A percentile compares a stretch with the other conserved stretches of the same genome.
phyloP scores from a whole-genome alignment of 495 filamentous ascomycete genomes.

The Thermothielavioides terrestris region DNA sequence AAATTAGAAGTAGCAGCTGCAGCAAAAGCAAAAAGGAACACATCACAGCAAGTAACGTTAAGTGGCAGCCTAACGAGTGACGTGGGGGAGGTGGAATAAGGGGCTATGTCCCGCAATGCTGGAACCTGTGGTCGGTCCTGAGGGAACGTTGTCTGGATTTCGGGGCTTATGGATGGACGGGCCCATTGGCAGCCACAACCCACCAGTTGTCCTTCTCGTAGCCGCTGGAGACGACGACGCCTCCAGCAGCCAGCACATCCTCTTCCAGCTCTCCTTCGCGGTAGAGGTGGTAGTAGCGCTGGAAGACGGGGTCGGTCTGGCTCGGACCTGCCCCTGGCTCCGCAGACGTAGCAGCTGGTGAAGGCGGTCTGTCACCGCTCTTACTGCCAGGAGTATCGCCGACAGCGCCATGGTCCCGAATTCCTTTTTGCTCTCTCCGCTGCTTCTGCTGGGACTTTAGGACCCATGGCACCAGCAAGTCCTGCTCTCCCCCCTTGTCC shows the following conservation, averaged over 20 bases:
- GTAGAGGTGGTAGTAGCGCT: conserved; percentile 95
- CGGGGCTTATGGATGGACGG: conserved; percentile 3
- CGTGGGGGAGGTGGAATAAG: too few species aligned
- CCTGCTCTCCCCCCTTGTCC: conserved; percentile 78
- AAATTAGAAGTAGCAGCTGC: too few species aligned
- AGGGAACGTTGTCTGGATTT: not conserved
- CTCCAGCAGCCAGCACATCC: conserved; percentile 68
- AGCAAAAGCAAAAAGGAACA: too few species aligned
- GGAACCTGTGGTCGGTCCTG: not conserved
- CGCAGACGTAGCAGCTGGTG: not conserved
- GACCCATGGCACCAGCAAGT: conserved; percentile 96
- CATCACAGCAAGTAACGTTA: too few species aligned
- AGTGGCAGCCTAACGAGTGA: too few species aligned
- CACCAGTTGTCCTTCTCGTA: conserved; percentile 99
- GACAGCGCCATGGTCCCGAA: conserved; percentile 7
- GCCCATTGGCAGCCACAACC: conserved; percentile 43
- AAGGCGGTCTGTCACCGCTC: conserved; percentile 14
- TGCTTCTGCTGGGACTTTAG: conserved; percentile 37
- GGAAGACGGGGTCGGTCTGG: conserved; percentile 49
- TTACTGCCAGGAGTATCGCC: conserved; percentile 12
- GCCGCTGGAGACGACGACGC: conserved; percentile 65
- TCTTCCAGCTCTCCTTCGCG: conserved; percentile 75
- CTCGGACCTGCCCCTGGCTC: conserved; percentile 3
- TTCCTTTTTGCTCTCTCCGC: conserved; percentile 4
- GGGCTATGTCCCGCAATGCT: too few species aligned